Evolutionary conservation across 2,329 filamentous ascomycete species (phyloP).

Genomic region (Mycosphaerella arachidis): DNA sequence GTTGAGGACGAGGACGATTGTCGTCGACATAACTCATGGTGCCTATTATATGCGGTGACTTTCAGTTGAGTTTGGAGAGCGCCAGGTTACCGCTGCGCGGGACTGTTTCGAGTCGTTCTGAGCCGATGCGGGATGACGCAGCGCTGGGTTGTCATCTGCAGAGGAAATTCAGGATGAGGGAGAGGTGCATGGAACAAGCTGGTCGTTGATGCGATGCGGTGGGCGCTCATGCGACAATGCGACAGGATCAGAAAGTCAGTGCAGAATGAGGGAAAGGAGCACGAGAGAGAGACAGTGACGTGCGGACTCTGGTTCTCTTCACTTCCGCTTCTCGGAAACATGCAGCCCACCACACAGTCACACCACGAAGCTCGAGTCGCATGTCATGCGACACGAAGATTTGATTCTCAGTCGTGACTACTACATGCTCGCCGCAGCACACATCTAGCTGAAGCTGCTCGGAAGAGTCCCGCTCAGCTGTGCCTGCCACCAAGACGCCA

Average conservation of each 20-base stretch:
- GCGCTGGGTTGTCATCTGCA: background rate
- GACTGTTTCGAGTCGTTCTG: conserved; percentile 1
- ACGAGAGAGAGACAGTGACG: no score
- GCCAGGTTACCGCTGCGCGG: background rate
- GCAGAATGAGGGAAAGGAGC: no score
- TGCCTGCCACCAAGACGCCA: background rate
- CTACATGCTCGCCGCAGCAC: background rate
- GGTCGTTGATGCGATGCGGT: background rate
- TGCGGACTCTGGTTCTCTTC: no score
- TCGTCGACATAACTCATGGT: conserved; percentile 4
- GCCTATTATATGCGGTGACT: background rate
- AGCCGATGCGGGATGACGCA: background rate
- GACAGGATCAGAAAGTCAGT: background rate
- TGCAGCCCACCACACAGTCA: background rate
- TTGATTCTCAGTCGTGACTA: background rate
- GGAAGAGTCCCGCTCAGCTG: background rate
- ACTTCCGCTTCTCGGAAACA: no score
- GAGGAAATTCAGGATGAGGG: background rate
- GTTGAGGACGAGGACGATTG: background rate
- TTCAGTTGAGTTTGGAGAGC: background rate
- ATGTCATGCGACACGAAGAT: background rate
- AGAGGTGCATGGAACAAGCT: background rate
- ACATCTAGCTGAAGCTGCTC: background rate
- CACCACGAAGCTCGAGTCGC: background rate
- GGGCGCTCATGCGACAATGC: background rate